phyloP scores from a whole-genome alignment of 768 basidiomycete genomes.

The Saitozyma podzolica region DNA sequence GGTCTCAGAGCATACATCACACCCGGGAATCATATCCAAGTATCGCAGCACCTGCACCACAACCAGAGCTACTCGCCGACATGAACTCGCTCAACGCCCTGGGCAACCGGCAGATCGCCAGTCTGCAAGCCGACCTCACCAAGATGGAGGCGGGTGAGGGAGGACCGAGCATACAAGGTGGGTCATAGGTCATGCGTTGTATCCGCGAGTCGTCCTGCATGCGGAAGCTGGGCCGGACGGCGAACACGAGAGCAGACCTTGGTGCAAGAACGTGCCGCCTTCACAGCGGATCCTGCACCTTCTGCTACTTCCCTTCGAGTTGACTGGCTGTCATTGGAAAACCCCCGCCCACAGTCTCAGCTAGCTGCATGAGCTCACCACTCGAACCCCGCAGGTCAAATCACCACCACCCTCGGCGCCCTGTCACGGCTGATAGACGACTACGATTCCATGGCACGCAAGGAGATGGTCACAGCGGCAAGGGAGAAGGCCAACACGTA shows the following conservation, averaged over 20 bases:
- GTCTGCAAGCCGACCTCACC: constrained; percentile 82
- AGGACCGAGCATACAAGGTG: constrained; percentile 80
- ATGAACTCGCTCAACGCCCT: constrained; percentile 97
- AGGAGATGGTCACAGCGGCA: constrained; percentile 94
- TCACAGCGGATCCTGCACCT: too few species aligned
- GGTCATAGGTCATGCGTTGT: constrained; percentile 38
- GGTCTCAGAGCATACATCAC: too few species aligned
- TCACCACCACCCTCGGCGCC: constrained; percentile 93
- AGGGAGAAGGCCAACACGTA: constrained; percentile 94
- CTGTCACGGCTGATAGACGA: constrained; percentile 94
- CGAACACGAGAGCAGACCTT: too few species aligned
- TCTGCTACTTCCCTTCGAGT: too few species aligned
- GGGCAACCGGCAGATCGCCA: constrained; percentile 86
- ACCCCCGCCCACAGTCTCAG: too few species aligned
- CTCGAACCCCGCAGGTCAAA: constrained; percentile 68
- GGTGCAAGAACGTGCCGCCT: too few species aligned
- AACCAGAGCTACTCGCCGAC: not conserved
- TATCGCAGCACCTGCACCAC: not conserved
- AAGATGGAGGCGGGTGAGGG: constrained; percentile 76
- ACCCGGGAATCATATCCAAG: too few species aligned
- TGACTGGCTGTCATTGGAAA: too few species aligned
- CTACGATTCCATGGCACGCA: constrained; percentile 92
- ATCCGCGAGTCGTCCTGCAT: not conserved
- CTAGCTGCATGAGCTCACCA: not conserved
- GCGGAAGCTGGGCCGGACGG: not conserved